These are phyloP conservation scores for Xylogone sp. DNA, from an alignment of 2,329 filamentous ascomycete species.

Conservation along the genomic window DNA sequence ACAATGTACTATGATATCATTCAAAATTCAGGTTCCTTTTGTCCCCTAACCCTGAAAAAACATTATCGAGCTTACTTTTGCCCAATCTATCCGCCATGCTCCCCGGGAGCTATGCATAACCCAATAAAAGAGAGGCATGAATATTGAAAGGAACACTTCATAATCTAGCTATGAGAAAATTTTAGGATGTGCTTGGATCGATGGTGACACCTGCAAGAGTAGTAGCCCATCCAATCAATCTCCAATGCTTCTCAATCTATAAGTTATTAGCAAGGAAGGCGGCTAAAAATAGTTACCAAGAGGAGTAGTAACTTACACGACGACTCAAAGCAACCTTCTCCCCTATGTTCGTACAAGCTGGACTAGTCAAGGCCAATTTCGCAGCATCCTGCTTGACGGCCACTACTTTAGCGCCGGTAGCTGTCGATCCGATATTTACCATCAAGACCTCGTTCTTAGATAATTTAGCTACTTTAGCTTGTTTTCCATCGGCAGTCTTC, in stretches of 20 bases:
- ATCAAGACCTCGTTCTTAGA: conserved; percentile 99
- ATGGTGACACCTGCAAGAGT: conserved; percentile 29
- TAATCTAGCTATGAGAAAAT: neutral
- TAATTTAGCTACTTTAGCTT: conserved; percentile 98
- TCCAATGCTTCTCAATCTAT: conserved; percentile 95
- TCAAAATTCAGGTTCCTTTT: neutral
- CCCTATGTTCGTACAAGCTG: conserved; percentile 93
- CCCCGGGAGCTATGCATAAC: neutral
- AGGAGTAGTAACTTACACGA: conserved; percentile 42
- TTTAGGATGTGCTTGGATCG: conserved; percentile 26
- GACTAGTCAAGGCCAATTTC: conserved; percentile 87
- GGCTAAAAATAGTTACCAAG: neutral
- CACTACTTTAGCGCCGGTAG: conserved; percentile 94
- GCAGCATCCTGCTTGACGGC: conserved; percentile 97
- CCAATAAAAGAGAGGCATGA: neutral
- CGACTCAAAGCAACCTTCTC: conserved; percentile 96
- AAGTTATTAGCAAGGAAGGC: neutral
- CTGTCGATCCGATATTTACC: conserved; percentile 98
- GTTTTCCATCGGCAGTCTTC: conserved; percentile 96
- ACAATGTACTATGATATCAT: neutral
- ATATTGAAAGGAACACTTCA: neutral
- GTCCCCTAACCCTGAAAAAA: neutral
- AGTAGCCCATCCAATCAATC: conserved; percentile 86
- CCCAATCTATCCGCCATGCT: neutral
- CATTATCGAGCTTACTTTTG: neutral